A percentile compares a stretch with the other conserved stretches of the same genome.
Conservation (phyloP, 2,329 filamentous ascomycete genomes). For the Sarocladium strictum region DNA sequence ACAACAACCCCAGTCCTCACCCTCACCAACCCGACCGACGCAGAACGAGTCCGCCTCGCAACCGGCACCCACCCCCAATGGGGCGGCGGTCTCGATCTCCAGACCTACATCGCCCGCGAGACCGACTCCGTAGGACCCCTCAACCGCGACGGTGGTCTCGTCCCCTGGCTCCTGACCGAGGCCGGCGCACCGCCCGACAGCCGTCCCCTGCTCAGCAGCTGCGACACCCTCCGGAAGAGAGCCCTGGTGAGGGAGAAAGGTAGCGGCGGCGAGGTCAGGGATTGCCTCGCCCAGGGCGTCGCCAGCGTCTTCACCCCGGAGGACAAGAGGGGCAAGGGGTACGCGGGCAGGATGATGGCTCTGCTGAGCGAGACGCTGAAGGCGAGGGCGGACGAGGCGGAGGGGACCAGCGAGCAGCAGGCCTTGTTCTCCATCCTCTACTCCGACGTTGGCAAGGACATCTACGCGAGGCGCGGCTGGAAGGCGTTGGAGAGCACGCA, state of each 20-base stretch:
- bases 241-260: constrained; percentile 38
- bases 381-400: constrained; percentile 1
- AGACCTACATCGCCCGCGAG: constrained; percentile 56
- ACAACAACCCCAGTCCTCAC: constrained; percentile 5
- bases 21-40: constrained; percentile 50
- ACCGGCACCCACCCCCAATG: constrained; percentile 49
- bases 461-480: constrained; percentile 77
- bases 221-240: constrained; percentile 58
- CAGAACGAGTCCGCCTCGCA: constrained; percentile 51
- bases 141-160: constrained; percentile 51
- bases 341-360: constrained; percentile 69
- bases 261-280: constrained; percentile 28
- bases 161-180: constrained; percentile 59
- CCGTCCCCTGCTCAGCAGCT: constrained; percentile 55
- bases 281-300: constrained; percentile 65
- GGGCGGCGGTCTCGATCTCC: constrained; percentile 48
- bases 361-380: constrained; percentile 49
- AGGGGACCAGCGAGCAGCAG: constrained; percentile 10
- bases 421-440: constrained; percentile 70
- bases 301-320: constrained; percentile 73
- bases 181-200: constrained; percentile 24
- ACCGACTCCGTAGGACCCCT: constrained; percentile 53
- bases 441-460: constrained; percentile 79
- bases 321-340: constrained; percentile 63
- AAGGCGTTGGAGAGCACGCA: constrained; percentile 67